phyloP scores from a whole-genome alignment of 768 basidiomycete species.

The Pulveroboletus sp. region DNA sequence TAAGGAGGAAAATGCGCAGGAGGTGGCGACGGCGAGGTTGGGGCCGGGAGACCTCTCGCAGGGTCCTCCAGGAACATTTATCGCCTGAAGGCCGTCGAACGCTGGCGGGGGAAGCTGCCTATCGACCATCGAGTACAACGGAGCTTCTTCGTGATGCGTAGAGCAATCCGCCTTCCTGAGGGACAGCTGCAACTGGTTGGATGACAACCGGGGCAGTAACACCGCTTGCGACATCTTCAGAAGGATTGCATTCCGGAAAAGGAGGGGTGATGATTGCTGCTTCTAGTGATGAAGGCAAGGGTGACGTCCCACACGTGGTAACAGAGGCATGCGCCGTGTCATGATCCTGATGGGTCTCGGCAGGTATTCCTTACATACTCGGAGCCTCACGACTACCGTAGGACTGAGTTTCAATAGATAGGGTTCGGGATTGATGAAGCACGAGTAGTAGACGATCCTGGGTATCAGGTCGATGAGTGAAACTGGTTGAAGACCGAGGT shows the following conservation, averaged over 20 bases:
- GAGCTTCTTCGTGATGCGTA: slow-evolving; percentile 16
- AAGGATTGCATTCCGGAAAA: slow-evolving; percentile 2
- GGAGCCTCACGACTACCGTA: neutral
- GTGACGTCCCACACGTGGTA: neutral
- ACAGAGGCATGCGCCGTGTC: neutral
- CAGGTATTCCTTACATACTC: neutral
- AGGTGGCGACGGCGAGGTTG: neutral
- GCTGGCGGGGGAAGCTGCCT: slow-evolving; percentile 24
- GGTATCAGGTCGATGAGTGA: neutral
- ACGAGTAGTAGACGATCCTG: neutral
- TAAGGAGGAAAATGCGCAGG: neutral
- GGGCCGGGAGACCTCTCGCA: neutral
- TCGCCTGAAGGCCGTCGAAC: slow-evolving; percentile 16
- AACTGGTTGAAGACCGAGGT: neutral
- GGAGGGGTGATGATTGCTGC: neutral
- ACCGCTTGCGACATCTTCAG: neutral
- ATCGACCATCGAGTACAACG: slow-evolving; percentile 23
- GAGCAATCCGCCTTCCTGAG: neutral
- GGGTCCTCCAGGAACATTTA: neutral
- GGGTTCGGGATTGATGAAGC: neutral
- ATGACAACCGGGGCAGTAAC: neutral
- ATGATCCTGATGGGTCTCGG: neutral
- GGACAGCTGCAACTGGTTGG: neutral
- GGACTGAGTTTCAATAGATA: neutral
- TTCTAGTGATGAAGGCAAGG: neutral